Conservation (phyloP, 352 stramenopile species). For the Blastocystis sp. region DNA sequence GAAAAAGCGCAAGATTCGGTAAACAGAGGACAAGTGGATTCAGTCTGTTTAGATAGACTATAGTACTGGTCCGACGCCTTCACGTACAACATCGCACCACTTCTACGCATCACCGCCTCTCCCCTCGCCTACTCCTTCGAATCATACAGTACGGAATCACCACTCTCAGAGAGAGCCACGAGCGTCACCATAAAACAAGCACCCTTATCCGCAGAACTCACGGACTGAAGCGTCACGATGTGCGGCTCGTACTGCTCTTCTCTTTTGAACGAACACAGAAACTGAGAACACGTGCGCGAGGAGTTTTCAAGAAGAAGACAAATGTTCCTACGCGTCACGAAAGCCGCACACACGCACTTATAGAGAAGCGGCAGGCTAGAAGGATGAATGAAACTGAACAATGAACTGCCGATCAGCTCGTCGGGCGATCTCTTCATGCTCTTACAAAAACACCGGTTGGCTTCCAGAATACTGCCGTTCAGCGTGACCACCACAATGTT, state of each 20-base stretch:
- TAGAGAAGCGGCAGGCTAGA: constrained; percentile 61
- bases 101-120: not conserved
- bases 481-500: constrained; percentile 9
- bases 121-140: not conserved
- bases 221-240: not conserved
- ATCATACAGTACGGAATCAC: not conserved
- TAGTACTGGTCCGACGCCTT: not conserved
- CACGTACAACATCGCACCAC: not conserved
- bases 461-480: constrained; percentile 46
- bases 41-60: not conserved
- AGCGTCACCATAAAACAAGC: not conserved
- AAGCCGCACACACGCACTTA: not conserved
- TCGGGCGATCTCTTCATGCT: not conserved
- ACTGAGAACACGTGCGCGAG: not conserved
- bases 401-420: not conserved
- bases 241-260: not conserved
- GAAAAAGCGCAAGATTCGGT: not conserved
- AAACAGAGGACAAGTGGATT: no score
- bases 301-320: not conserved
- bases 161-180: not conserved
- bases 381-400: constrained; percentile 29
- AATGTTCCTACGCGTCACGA: not conserved
- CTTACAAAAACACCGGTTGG: constrained; percentile 9
- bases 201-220: not conserved
- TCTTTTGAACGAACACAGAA: not conserved